These are phyloP conservation scores for Senna tora DNA, from an alignment of 306 rosid genomes.

Conservation along the genomic window DNA sequence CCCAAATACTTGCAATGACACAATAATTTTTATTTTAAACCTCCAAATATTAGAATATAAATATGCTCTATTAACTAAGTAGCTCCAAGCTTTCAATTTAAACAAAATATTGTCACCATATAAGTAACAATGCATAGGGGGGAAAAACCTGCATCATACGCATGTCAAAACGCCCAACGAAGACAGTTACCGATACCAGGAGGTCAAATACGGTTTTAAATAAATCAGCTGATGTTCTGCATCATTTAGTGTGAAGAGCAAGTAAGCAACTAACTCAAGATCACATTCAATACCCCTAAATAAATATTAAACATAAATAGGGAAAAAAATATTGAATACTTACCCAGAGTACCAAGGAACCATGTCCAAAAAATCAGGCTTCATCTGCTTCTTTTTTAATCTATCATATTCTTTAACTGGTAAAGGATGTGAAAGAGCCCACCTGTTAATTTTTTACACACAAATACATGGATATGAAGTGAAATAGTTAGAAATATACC, in stretches of 20 bases:
- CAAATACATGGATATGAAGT: slow-evolving; percentile 13
- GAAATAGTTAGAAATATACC: slow-evolving; percentile 24
- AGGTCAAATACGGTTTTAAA: slow-evolving; percentile 98
- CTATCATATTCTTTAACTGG: slow-evolving; percentile 81
- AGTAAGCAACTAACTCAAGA: slow-evolving; percentile 37
- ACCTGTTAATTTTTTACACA: slow-evolving; percentile 60
- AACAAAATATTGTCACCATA: slow-evolving; percentile 23
- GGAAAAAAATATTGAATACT: slow-evolving; percentile 20
- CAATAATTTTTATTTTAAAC: slow-evolving; percentile 7
- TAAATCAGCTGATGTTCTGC: slow-evolving; percentile 99
- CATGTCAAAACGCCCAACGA: slow-evolving; percentile 99
- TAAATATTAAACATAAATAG: slow-evolving; percentile 2
- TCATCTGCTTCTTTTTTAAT: slow-evolving; percentile 88
- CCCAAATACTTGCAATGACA: slow-evolving; percentile 8
- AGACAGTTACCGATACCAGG: slow-evolving; percentile 93
- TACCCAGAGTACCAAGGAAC: slow-evolving; percentile 99
- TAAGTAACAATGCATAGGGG: neutral
- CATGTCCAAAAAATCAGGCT: slow-evolving; percentile 93
- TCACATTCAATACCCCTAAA: slow-evolving; percentile 33
- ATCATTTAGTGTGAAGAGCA: slow-evolving; percentile 38
- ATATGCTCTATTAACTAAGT: neutral
- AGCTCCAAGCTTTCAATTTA: slow-evolving; percentile 27
- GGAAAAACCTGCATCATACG: slow-evolving; percentile 96
- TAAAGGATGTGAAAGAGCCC: slow-evolving; percentile 95
- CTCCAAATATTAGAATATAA: neutral